Evolutionary conservation across 2,329 filamentous ascomycete genomes (phyloP), one percentile per base, ranked within the genome.

Genomic region (Atkinsonella hypoxylon): DNA sequence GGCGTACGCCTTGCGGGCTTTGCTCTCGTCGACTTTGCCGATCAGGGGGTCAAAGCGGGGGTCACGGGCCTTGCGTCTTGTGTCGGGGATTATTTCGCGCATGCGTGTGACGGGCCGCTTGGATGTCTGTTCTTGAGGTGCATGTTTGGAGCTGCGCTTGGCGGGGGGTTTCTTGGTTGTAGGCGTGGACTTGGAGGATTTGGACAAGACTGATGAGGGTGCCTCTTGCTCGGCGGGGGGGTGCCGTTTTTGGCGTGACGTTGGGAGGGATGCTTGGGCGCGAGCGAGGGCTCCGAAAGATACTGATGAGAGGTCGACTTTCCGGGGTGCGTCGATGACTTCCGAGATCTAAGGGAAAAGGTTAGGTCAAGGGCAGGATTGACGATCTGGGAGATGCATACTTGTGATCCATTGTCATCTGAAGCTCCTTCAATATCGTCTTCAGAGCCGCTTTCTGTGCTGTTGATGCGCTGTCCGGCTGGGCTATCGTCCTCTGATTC

Each of bases 211-310:
- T 17, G 31, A 26, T 30, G 20, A 26, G 39, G 31, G 22, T 42
- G 49, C 13, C 31, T 44, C 41, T 30, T 12, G 41, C 20, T 44
- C 41, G 20, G 22, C 41, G 12, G 20, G 52, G 54, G 43, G 9
- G 43, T 59, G 61, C 47, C 59, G 56, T 51, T 60, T 62, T 22
- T 58, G 61, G 11, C 58, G 53, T 22, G 61, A 44, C 46, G 61
- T 57, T 34, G 63, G 71, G 32, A 95, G 68, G 0, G 81, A 78
- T 39, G 83, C 83, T 70, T 95, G 88, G 1, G 89, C 90, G 72
- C 88, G 87, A 56, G 87, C 88, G 40, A 96, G 74, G n/a, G 87
- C 87, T 55, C 89, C 90, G 61, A 97, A 96, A 22, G 89, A 93
- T 56, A 96, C 81, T 54, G 75, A 73, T 9, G 78, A 71, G 43